Percentiles rank a stretch among this genome's conserved stretches.
These are phyloP conservation scores for Cryptosporidium xiaoi DNA, from an alignment of 169 alveolate species.

Conservation along the genomic window DNA sequence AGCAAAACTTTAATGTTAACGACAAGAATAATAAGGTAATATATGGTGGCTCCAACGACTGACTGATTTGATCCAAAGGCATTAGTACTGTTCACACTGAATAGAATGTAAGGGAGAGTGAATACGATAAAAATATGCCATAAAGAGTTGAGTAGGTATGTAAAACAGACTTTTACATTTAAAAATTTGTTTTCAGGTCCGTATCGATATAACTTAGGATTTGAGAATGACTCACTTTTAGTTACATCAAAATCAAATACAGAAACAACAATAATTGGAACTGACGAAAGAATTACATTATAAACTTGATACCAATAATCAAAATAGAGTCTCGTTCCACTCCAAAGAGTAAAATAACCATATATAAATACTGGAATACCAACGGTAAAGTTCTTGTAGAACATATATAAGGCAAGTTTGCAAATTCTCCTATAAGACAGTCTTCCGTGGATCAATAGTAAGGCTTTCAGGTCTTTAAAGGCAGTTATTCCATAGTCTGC, in stretches of 20 bases:
- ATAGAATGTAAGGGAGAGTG: constrained; percentile 75
- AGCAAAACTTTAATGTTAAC: constrained; percentile 82
- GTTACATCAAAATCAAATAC: constrained; percentile 84
- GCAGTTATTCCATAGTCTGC: constrained; percentile 80
- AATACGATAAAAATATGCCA: constrained; percentile 82
- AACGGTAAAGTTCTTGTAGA: constrained; percentile 95
- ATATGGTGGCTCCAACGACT: constrained; percentile 78
- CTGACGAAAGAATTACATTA: constrained; percentile 93
- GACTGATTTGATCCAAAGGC: constrained; percentile 77
- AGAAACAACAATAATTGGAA: constrained; percentile 89
- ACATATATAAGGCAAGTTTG: constrained; percentile 94
- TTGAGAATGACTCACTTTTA: constrained; percentile 76
- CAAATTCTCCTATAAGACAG: constrained; percentile 91
- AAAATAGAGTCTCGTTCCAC: constrained; percentile 93
- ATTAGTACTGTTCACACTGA: constrained; percentile 77
- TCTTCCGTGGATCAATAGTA: constrained; percentile 91
- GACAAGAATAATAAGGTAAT: constrained; percentile 80
- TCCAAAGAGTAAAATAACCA: constrained; percentile 90
- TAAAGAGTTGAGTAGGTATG: constrained; percentile 82
- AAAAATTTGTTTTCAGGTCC: constrained; percentile 83
- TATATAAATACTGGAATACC: constrained; percentile 93
- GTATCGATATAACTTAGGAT: constrained; percentile 82
- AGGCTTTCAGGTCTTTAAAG: constrained; percentile 83
- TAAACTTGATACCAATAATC: constrained; percentile 95
- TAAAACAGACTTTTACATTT: constrained; percentile 78